Evolutionary conservation across 176 grass and related monocot genomes (phyloP).

Genomic region (Oryza glumipatula): DNA sequence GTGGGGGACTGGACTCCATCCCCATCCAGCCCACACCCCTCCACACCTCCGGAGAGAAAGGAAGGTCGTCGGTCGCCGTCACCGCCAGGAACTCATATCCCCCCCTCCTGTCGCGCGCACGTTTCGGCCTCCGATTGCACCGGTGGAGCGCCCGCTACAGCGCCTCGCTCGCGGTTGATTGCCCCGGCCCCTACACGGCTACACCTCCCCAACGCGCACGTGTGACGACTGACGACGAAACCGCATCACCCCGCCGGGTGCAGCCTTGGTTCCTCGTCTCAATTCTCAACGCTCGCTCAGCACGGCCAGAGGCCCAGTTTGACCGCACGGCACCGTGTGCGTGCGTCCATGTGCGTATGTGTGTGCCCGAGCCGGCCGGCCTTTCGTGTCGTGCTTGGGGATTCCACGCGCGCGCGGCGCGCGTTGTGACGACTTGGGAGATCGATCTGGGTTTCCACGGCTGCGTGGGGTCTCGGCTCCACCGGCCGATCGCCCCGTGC

Average conservation of each 20-base stretch:
- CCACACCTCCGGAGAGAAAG: not conserved
- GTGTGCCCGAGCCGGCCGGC: too few species aligned
- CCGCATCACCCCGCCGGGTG: too few species aligned
- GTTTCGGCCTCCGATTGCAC: not conserved
- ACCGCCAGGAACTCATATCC: not conserved
- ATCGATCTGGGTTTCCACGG: too few species aligned
- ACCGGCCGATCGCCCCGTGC: not conserved
- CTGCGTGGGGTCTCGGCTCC: conserved; percentile 1
- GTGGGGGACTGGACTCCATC: not conserved
- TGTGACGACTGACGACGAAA: not conserved
- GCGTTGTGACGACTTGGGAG: too few species aligned
- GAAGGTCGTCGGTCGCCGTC: not conserved
- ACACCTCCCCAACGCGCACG: not conserved
- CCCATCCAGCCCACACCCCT: not conserved
- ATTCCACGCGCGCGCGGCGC: too few species aligned
- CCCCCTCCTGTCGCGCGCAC: not conserved
- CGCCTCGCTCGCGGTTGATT: not conserved
- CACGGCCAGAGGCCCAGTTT: too few species aligned
- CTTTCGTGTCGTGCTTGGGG: too few species aligned
- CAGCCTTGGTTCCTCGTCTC: too few species aligned
- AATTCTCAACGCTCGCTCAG: too few species aligned
- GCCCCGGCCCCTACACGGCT: too few species aligned
- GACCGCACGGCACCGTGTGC: too few species aligned
- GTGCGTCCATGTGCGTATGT: too few species aligned
- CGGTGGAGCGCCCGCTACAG: not conserved